A percentile compares a stretch with the other conserved stretches of the same genome.
These are phyloP conservation scores for Brassica napus DNA, from an alignment of 345 rosid species.

Conservation along the genomic window DNA sequence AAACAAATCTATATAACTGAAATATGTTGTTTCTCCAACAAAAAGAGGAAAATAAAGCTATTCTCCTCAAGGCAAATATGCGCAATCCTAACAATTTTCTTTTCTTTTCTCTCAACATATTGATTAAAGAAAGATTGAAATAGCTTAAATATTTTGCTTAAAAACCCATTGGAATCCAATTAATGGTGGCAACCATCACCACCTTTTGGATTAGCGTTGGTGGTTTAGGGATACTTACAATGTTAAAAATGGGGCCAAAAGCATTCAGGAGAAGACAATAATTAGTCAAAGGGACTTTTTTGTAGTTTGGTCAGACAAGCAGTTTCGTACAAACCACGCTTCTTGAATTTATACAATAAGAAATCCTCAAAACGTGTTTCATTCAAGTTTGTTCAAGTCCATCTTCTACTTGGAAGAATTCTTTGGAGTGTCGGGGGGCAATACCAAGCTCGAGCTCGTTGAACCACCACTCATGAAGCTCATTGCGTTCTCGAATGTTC, in stretches of 20 bases:
- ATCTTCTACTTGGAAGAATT: conserved; percentile 13
- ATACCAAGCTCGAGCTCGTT: conserved; percentile 29
- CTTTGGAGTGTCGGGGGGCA: conserved; percentile 37
- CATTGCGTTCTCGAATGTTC: conserved; percentile 53
- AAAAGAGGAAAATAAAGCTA: no score
- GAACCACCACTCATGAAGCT: conserved; percentile 46
- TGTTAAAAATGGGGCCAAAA: neutral
- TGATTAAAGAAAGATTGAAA: no score
- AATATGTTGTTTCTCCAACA: no score
- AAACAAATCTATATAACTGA: no score
- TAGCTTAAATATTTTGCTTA: no score
- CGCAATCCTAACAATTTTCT: no score
- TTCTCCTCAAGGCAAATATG: no score
- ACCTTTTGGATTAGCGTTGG: no score
- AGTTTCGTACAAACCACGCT: neutral
- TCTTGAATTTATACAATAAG: neutral
- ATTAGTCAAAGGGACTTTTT: neutral
- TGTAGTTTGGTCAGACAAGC: neutral
- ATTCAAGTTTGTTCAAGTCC: neutral
- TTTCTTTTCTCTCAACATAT: no score
- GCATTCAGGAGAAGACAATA: neutral
- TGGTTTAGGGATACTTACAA: no score
- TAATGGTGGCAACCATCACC: no score
- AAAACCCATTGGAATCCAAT: no score
- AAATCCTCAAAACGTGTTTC: neutral